Base-by-base conservation (phyloP, 2,329 filamentous ascomycete species). In the Paraphaeosphaeria sporulosa region DNA sequence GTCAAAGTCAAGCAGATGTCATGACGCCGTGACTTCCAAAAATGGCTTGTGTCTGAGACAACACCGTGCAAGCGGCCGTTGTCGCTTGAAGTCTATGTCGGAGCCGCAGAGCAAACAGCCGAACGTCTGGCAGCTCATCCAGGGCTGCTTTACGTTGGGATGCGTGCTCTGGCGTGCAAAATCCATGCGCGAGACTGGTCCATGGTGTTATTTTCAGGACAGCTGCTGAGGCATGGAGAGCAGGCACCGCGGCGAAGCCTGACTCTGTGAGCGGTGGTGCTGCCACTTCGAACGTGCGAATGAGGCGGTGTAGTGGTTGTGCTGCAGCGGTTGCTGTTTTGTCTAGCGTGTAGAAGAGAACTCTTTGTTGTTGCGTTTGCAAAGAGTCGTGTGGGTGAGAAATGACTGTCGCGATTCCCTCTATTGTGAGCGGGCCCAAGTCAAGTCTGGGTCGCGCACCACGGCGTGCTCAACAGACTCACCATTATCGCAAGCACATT, bases 31-130 rank as follows among this genome's bases (percentile, higher is more conserved):
- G 58, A 40, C 30, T 42, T 34, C 58, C 53, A 25, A 27, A 53
- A 46, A 23, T 13, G 53, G 58, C 36, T 25, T 36, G 36, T 56
- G 52, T 46, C 46, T 40, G 47, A 60, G 58, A 60, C 58, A 60
- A 60, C 58, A 60, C 32, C n/a, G 43, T 57, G 47, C 25, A 21
- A 47, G 44, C 47, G 12, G 25, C 32, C 46, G 34, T 46, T 27
- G 13, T 42, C 38, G 44, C 21, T 42, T 27, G 34, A 12, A 13
- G 8, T 40, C 10, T 4, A 12, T n/a, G 34, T 30, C 12, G 36
- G 50, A 40, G 19, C 32, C 19, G 25, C 23, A 50, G 23, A 36
- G 19, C 19, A 21, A 9, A 13, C n/a, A 19, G 42, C 21, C 42
- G 42, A 12, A 44, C 2, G 42, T 44, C 42, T 23, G 8, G 42